phyloP scores from a whole-genome alignment of 1,139 yeast genomes.

The Sugiyamaella paludigena region DNA sequence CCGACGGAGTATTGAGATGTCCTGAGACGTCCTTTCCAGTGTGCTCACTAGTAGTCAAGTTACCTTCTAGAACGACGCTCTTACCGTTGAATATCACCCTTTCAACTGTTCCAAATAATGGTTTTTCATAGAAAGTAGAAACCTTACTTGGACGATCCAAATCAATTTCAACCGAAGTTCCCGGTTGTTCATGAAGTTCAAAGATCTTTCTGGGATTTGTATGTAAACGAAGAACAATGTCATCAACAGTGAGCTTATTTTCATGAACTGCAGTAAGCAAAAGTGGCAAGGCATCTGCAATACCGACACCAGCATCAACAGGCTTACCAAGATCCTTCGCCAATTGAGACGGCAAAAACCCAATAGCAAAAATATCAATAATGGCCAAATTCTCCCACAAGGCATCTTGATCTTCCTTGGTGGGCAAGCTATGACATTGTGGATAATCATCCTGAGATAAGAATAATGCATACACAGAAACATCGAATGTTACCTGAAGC shows the following conservation, averaged over 20 bases:
- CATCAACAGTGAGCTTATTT: slow-evolving; percentile 68
- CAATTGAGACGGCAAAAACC: slow-evolving; percentile 70
- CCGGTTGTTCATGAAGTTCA: slow-evolving; percentile 77
- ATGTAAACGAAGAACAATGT: slow-evolving; percentile 71
- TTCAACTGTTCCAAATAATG: slow-evolving; percentile 69
- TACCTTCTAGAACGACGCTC: slow-evolving; percentile 84
- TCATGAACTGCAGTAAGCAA: slow-evolving; percentile 76
- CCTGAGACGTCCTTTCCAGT: slow-evolving; percentile 48
- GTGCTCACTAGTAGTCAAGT: slow-evolving; percentile 52
- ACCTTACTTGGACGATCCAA: slow-evolving; percentile 62
- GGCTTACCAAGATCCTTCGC: slow-evolving; percentile 63
- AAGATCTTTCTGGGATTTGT: slow-evolving; percentile 80
- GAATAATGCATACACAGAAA: slow-evolving; percentile 76
- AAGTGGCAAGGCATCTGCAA: slow-evolving; percentile 77
- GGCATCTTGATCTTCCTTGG: slow-evolving; percentile 73
- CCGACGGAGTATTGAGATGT: slow-evolving; percentile 41
- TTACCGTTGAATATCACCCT: slow-evolving; percentile 77
- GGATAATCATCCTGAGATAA: slow-evolving; percentile 71
- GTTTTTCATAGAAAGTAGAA: slow-evolving; percentile 46
- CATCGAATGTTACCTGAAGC: slow-evolving; percentile 86
- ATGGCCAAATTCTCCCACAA: slow-evolving; percentile 73
- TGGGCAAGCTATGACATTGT: slow-evolving; percentile 69
- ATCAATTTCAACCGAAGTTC: slow-evolving; percentile 73
- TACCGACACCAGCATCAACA: slow-evolving; percentile 69
- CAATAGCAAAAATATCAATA: slow-evolving; percentile 87